Evolutionary conservation across 108 stramenopile species (phyloP).

Genomic region (Discostella pseudostelligera): DNA sequence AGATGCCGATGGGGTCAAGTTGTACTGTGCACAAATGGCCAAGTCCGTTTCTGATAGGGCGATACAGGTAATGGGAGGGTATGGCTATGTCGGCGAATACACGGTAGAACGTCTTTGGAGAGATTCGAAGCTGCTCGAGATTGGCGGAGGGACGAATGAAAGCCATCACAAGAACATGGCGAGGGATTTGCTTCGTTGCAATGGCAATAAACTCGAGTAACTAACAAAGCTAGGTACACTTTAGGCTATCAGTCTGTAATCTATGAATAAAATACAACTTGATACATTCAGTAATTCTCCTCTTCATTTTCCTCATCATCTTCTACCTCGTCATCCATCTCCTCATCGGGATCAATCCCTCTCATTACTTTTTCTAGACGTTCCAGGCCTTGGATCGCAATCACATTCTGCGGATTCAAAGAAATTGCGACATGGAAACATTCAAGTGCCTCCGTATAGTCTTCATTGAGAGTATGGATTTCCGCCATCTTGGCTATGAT

Average conservation of each 20-base stretch:
- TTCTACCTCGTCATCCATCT: conserved; percentile 26
- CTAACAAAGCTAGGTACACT: not conserved
- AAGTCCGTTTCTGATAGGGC: conserved; percentile 96
- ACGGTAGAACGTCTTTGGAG: conserved; percentile 96
- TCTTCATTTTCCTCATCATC: conserved; percentile 20
- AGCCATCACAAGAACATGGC: conserved; percentile 99
- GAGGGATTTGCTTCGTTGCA: conserved; percentile 62
- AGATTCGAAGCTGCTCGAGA: conserved; percentile 97
- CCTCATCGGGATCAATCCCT: conserved; percentile 49
- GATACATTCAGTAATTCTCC: conserved; percentile 2
- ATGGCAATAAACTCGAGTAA: conserved; percentile 46
- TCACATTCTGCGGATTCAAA: conserved; percentile 65
- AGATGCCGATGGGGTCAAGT: conserved; percentile 97
- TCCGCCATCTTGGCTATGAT: conserved; percentile 72
- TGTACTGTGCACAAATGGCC: conserved; percentile 94
- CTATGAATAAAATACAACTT: too few species aligned
- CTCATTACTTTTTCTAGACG: conserved; percentile 71
- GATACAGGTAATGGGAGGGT: conserved; percentile 97
- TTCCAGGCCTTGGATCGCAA: conserved; percentile 64
- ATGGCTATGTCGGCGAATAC: conserved; percentile 99
- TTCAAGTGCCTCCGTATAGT: conserved; percentile 69
- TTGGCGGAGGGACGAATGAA: conserved; percentile 99
- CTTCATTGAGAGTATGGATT: conserved; percentile 62
- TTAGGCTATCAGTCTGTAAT: not conserved
- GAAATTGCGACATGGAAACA: conserved; percentile 76